Conservation (phyloP, 495 filamentous ascomycete species). For the Podospora appendiculata region DNA sequence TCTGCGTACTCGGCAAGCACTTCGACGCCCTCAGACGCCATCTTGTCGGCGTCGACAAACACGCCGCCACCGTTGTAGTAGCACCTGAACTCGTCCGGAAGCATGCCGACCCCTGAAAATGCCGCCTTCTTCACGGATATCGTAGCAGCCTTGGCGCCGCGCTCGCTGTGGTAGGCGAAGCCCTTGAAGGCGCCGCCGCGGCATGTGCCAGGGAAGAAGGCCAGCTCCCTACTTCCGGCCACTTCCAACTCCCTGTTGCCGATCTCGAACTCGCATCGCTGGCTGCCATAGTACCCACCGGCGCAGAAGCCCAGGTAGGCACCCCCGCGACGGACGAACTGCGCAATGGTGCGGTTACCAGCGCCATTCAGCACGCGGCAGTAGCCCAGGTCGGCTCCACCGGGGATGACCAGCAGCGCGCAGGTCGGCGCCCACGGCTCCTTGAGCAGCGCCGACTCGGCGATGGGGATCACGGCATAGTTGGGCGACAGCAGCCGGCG, state of each 20-base stretch:
- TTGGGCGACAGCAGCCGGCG: constrained; percentile 84
- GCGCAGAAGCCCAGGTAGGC: constrained; percentile 87
- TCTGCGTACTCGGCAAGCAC: constrained; percentile 76
- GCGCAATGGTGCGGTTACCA: constrained; percentile 74
- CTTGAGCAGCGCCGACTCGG: constrained; percentile 68
- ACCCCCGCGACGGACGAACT: constrained; percentile 82
- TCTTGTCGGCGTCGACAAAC: constrained; percentile 72
- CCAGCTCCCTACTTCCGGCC: constrained; percentile 75
- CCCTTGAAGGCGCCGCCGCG: constrained; percentile 82
- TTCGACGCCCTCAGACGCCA: constrained; percentile 59
- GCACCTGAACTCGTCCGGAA: constrained; percentile 58
- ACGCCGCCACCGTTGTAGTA: constrained; percentile 96
- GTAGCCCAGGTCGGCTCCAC: constrained; percentile 91
- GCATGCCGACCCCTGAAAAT: constrained; percentile 40
- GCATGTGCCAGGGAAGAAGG: constrained; percentile 81
- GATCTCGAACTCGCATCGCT: constrained; percentile 83
- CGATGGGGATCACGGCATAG: constrained; percentile 86
- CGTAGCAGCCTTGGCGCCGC: constrained; percentile 66
- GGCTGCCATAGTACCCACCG: constrained; percentile 83
- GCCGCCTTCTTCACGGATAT: constrained; percentile 56
- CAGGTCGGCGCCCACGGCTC: constrained; percentile 89
- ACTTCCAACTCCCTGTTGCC: constrained; percentile 78
- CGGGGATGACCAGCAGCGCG: constrained; percentile 83
- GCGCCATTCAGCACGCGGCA: constrained; percentile 80
- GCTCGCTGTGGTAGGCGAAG: constrained; percentile 87